Conservation (phyloP, 2,329 filamentous ascomycete genomes). For the Graphilbum fragrans region DNA sequence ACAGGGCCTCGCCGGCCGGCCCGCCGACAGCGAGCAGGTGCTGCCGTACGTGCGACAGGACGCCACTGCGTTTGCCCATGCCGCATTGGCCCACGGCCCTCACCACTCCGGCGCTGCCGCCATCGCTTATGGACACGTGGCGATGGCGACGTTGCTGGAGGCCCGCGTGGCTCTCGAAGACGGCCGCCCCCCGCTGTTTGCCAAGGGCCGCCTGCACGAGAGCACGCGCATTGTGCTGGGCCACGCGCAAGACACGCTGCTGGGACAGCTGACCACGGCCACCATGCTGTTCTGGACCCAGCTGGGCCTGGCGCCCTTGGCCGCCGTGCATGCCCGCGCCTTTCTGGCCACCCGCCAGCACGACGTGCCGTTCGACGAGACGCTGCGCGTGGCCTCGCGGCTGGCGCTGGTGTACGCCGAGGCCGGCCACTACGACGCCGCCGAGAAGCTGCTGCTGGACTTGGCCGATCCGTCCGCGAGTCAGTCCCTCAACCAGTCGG, state of each 20-base stretch:
- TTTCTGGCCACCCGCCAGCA: constrained; percentile 62
- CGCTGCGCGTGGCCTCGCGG: constrained; percentile 61
- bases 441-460: constrained; percentile 43
- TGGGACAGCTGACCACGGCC: constrained; percentile 8
- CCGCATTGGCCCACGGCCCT: not conserved
- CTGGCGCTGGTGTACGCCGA: constrained; percentile 55
- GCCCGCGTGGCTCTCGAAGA: constrained; percentile 8
- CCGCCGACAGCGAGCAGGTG: constrained; percentile 10
- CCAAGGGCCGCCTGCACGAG: constrained; percentile 6
- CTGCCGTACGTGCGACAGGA: constrained; percentile 10
- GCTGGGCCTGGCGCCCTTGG: constrained; percentile 48
- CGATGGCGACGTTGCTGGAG: constrained; percentile 7
- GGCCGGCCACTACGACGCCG: constrained; percentile 59
- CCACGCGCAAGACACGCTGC: constrained; percentile 5
- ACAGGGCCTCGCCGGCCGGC: constrained; percentile 9
- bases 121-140: constrained; percentile 3
- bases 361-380: constrained; percentile 56
- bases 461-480: too few relatives aligned
- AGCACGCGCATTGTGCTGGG: constrained; percentile 3
- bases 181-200: constrained; percentile 6
- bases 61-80: too few relatives aligned
- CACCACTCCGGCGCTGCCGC: not conserved
- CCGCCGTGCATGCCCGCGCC: constrained; percentile 53
- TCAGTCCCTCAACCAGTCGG: constrained; percentile 9
- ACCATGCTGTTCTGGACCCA: constrained; percentile 62